phyloP scores from a whole-genome alignment of 1,139 yeast genomes.

The Spathaspora jeffriesii region DNA sequence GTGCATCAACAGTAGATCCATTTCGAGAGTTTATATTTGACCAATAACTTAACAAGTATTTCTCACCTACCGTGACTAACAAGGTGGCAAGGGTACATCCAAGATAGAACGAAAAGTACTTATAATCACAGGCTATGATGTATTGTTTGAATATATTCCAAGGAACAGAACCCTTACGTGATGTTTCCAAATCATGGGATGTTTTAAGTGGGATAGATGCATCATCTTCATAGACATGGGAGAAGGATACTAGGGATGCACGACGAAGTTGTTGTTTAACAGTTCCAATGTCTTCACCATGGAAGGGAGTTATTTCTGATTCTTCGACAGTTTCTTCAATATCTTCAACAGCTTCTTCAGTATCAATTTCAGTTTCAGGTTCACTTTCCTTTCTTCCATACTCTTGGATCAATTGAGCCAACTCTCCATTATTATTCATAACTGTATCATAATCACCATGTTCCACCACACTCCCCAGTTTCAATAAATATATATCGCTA shows the following conservation, averaged over 20 bases:
- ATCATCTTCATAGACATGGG: constrained; percentile 20
- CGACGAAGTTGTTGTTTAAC: constrained; percentile 13
- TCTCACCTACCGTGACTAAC: constrained; percentile 25
- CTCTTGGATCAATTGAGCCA: constrained; percentile 26
- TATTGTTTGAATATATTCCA: constrained; percentile 32
- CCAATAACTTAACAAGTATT: constrained; percentile 38
- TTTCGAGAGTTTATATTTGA: constrained; percentile 30
- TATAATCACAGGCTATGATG: constrained; percentile 35
- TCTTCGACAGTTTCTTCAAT: constrained; percentile 16
- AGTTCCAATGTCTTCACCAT: constrained; percentile 11
- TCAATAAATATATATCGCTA: constrained; percentile 25
- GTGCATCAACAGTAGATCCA: constrained; percentile 22
- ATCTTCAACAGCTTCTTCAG: background rate
- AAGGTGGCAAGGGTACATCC: constrained; percentile 21
- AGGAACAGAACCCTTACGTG: constrained; percentile 33
- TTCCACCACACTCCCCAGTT: constrained; percentile 26
- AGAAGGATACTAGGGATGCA: constrained; percentile 24
- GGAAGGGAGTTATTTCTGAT: constrained; percentile 1
- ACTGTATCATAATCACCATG: constrained; percentile 31
- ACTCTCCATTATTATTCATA: constrained; percentile 29
- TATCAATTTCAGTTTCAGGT: constrained; percentile 4
- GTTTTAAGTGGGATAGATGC: constrained; percentile 20
- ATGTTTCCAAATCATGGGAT: constrained; percentile 29
- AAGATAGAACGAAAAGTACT: constrained; percentile 26
- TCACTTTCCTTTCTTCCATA: constrained; percentile 22